These are phyloP conservation scores for Lunasporangiospora selenospora DNA, from an alignment of 192 early-diverging fungal genomes.

Conservation along the genomic window DNA sequence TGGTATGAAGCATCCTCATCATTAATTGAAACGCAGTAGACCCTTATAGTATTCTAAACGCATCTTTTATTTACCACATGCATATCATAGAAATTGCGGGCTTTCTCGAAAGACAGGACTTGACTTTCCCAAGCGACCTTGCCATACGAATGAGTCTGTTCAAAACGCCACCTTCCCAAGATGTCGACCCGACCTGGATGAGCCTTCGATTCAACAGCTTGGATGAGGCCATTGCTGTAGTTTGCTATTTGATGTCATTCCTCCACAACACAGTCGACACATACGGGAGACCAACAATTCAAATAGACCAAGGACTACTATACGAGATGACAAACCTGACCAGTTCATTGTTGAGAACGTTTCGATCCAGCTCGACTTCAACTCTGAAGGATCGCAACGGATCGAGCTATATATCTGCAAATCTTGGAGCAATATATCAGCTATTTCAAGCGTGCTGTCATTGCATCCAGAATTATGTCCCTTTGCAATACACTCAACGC, in stretches of 20 bases:
- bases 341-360: conserved; percentile 2
- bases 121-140: conserved; percentile 14
- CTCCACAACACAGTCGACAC: conserved; percentile 3
- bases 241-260: conserved; percentile 17
- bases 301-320: conserved; percentile 15
- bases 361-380: conserved; percentile 3
- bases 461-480: conserved; percentile 10
- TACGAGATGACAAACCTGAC: background rate
- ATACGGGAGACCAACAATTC: conserved; percentile 3
- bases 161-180: conserved; percentile 2
- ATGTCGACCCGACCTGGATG: conserved; percentile 30
- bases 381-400: conserved; percentile 2
- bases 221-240: conserved; percentile 16
- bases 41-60: background rate
- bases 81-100: conserved; percentile 1
- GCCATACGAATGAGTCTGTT: conserved; percentile 19
- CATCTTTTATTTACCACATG: background rate
- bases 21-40: background rate
- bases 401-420: background rate
- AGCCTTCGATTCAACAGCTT: conserved; percentile 8
- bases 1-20: conserved; percentile 1
- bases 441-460: conserved; percentile 32
- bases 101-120: conserved; percentile 1
- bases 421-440: conserved; percentile 5
- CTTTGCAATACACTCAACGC: background rate